Conservation (phyloP, 306 rosid genomes). For the Canavalia gladiata region DNA sequence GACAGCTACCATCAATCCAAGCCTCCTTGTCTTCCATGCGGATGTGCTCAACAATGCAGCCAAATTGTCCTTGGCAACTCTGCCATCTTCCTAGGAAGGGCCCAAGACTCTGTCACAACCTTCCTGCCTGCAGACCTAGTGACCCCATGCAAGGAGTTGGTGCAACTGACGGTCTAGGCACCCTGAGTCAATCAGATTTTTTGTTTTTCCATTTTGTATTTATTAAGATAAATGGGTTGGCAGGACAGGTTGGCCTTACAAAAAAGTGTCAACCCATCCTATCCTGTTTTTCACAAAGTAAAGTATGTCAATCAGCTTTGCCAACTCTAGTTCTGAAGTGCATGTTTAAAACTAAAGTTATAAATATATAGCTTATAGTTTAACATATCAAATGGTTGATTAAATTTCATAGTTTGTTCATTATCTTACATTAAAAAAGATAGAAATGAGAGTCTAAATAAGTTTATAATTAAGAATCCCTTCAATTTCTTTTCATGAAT, state of each 20-base stretch:
- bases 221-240: too few relatives aligned
- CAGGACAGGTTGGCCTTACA: neutral
- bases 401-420: constrained; percentile 17
- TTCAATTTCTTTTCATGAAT: neutral
- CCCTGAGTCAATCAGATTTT: too few relatives aligned
- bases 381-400: neutral
- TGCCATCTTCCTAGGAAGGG: neutral
- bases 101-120: neutral
- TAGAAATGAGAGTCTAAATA: neutral
- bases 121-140: too few relatives aligned
- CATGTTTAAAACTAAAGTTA: neutral
- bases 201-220: too few relatives aligned
- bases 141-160: too few relatives aligned
- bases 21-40: neutral
- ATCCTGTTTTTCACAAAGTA: neutral
- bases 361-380: neutral
- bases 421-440: neutral
- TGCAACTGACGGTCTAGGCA: too few relatives aligned
- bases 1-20: neutral
- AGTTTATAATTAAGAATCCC: neutral
- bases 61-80: neutral
- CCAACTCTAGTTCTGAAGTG: neutral
- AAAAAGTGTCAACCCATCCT: too few relatives aligned
- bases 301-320: neutral
- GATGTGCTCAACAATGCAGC: neutral